These are phyloP conservation scores for Inonotus hispidus DNA, from an alignment of 1,284 basidiomycete genomes.

Conservation along the genomic window DNA sequence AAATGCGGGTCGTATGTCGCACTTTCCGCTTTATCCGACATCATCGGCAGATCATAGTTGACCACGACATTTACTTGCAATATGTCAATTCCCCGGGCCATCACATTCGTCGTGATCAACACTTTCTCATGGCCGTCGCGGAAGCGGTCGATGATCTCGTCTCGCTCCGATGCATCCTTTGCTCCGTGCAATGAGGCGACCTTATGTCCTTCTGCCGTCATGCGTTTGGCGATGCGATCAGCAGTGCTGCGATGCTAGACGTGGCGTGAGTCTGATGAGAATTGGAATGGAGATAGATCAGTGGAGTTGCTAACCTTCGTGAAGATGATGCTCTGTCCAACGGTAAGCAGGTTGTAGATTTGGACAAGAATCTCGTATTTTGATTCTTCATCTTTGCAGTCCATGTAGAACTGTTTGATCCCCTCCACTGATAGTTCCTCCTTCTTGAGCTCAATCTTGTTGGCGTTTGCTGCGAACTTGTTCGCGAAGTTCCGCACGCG, in stretches of 20 bases:
- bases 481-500: conserved; percentile 85
- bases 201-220: conserved; percentile 93
- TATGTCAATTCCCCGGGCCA: conserved; percentile 98
- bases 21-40: conserved; percentile 54
- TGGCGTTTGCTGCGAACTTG: conserved; percentile 91
- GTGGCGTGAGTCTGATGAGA: not conserved
- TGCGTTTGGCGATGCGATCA: conserved; percentile 86
- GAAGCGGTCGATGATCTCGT: conserved; percentile 92
- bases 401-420: conserved; percentile 98
- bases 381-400: conserved; percentile 81
- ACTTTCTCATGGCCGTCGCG: conserved; percentile 96
- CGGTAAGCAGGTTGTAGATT: conserved; percentile 87
- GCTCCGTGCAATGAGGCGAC: conserved; percentile 95
- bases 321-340: conserved; percentile 98
- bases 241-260: conserved; percentile 82
- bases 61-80: conserved; percentile 99
- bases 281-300: not conserved
- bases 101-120: conserved; percentile 97
- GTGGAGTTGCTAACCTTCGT: conserved; percentile 58
- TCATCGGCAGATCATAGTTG: conserved; percentile 94
- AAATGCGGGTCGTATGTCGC: conserved; percentile 37
- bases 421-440: conserved; percentile 94
- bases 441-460: conserved; percentile 94
- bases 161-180: conserved; percentile 86
- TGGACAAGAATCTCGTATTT: conserved; percentile 96